Evolutionary conservation across 352 stramenopile genomes (phyloP).

Genomic region (Phytophthora pisi): DNA sequence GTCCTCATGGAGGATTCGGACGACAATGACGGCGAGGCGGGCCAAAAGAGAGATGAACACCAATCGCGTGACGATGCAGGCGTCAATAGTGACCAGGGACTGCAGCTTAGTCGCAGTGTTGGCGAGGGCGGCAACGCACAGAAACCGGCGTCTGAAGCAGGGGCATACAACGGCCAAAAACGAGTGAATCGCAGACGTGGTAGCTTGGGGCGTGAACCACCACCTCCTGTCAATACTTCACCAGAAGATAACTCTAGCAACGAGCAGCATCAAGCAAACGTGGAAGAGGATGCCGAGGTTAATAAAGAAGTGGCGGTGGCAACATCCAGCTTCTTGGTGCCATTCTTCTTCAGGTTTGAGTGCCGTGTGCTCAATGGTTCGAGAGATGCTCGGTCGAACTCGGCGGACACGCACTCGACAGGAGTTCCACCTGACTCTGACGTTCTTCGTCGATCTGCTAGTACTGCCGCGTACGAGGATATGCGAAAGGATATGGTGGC

Average conservation of each 20-base stretch:
- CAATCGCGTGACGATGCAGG: background rate
- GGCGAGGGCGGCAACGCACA: background rate
- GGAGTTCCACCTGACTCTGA: slow-evolving; percentile 17
- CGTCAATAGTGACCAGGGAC: slow-evolving; percentile 9
- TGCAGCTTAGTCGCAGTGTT: slow-evolving; percentile 12
- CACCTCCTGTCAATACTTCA: slow-evolving; percentile 36
- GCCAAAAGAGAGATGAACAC: slow-evolving; percentile 15
- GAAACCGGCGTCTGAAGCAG: slow-evolving; percentile 4
- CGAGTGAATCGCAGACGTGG: slow-evolving; percentile 19
- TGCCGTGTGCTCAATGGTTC: slow-evolving; percentile 60
- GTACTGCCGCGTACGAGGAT: slow-evolving; percentile 59
- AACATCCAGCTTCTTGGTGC: slow-evolving; percentile 81
- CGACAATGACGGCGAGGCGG: slow-evolving; percentile 36
- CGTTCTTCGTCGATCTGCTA: slow-evolving; percentile 46
- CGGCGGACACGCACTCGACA: slow-evolving; percentile 16
- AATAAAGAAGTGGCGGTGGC: slow-evolving; percentile 86
- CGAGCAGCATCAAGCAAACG: slow-evolving; percentile 43
- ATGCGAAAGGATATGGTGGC: slow-evolving; percentile 38
- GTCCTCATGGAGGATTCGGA: slow-evolving; percentile 71
- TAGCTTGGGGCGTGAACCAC: slow-evolving; percentile 30
- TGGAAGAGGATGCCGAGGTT: slow-evolving; percentile 80
- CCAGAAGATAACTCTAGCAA: slow-evolving; percentile 23
- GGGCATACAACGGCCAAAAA: slow-evolving; percentile 14
- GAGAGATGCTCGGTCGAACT: slow-evolving; percentile 33
- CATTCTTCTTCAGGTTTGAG: slow-evolving; percentile 89